phyloP scores from a whole-genome alignment of 2,329 filamentous ascomycete genomes.

The Nothopassalora personata region DNA sequence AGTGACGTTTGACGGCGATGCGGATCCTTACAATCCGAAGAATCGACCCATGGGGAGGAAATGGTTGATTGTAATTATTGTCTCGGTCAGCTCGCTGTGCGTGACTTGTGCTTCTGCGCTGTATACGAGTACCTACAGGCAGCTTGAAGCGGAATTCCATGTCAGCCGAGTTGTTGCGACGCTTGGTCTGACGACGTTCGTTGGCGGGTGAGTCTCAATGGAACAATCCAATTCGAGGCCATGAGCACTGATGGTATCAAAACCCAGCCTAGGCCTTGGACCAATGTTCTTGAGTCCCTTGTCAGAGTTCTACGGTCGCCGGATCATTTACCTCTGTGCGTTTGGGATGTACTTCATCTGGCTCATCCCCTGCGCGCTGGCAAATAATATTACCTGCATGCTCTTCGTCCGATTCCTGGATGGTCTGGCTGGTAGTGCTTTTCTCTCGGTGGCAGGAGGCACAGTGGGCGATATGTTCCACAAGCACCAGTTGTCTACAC shows the following conservation, averaged over 20 bases:
- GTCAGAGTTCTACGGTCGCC: slow-evolving; percentile 62
- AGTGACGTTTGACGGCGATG: slow-evolving; percentile 69
- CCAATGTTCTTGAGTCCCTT: slow-evolving; percentile 57
- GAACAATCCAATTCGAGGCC: background rate
- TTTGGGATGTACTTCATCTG: slow-evolving; percentile 58
- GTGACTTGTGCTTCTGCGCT: slow-evolving; percentile 85
- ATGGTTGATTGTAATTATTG: slow-evolving; percentile 72
- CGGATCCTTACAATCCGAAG: slow-evolving; percentile 69
- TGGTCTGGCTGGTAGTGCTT: slow-evolving; percentile 61
- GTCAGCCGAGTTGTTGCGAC: slow-evolving; percentile 68
- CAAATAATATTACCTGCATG: slow-evolving; percentile 62
- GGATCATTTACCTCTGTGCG: slow-evolving; percentile 62
- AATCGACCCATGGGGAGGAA: slow-evolving; percentile 62
- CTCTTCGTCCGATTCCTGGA: slow-evolving; percentile 72
- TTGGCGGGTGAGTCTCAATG: background rate
- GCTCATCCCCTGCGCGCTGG: slow-evolving; percentile 61
- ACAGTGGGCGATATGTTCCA: slow-evolving; percentile 73
- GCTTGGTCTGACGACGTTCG: slow-evolving; percentile 75
- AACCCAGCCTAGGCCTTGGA: slow-evolving; percentile 59
- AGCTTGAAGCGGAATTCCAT: slow-evolving; percentile 70
- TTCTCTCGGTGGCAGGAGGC: slow-evolving; percentile 67
- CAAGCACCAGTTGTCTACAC: slow-evolving; percentile 62
- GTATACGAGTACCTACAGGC: slow-evolving; percentile 71
- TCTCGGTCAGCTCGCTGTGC: slow-evolving; percentile 69
- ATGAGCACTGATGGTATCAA: background rate